Base-by-base conservation (phyloP, 345 rosid species). In the Tarenaya hassleriana region DNA sequence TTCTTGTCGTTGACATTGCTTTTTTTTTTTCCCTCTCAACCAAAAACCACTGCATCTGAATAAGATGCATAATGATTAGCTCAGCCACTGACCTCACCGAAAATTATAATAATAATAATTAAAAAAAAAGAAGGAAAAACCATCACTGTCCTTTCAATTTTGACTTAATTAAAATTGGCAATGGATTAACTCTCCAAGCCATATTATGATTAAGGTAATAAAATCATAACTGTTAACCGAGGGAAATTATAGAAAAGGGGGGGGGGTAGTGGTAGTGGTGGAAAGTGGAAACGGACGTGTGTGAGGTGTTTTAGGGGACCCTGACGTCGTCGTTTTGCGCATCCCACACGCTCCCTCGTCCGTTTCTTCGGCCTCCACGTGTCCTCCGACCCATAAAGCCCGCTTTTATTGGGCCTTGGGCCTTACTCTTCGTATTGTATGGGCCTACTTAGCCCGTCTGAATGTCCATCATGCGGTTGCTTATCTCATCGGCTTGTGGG, bases 261-360 rank as follows among this genome's bases (percentile, higher is more conserved):
- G n/a, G n/a, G n/a, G n/a, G n/a, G n/a, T n/a, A n/a, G n/a, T n/a
- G n/a, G n/a, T n/a, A n/a, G n/a, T n/a, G n/a, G n/a, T n/a, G 43
- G 49, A 43, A 37, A 51, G 41, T 65, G 39, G 55, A 65, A 65
- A 64, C 69, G 64, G 64, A 65, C 69, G 58, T 58, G 64, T 40
- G 12, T 65, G 51, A 52, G 69, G 59, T 65, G 64, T 32, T n/a
- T n/a, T n/a, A n/a, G n/a, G n/a, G n/a, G n/a, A n/a, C n/a, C n/a
- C n/a, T n/a, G n/a, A n/a, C n/a, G n/a, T n/a, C 69, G 43, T 65
- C 60, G 60, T 65, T 65, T 64, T 33, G 55, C 27, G 38, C 37
- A n/a, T 58, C 46, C 41, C 69, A 65, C 70, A 66, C 64, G 70
- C 52, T 45, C 58, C 64, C 47, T 66, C 69, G 64, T 58, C 60